Evolutionary conservation across 2,329 filamentous ascomycete species (phyloP).

Genomic region (Monilinia fructigena): DNA sequence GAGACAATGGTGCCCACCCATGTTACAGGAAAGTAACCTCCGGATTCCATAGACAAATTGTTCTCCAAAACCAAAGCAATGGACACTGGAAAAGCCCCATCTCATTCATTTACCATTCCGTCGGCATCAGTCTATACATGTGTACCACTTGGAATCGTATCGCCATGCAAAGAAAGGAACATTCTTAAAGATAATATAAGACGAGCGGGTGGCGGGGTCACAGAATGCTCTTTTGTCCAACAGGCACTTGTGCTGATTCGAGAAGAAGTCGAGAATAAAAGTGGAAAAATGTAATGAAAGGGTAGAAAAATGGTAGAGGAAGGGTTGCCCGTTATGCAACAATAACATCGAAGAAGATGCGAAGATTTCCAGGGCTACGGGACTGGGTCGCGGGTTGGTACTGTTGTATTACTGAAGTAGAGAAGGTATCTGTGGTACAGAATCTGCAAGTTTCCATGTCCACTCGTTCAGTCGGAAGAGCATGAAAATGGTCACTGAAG

Average conservation of each 20-base stretch:
- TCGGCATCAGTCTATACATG: slow-evolving; percentile 11
- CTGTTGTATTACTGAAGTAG: slow-evolving; percentile 9
- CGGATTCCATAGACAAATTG: neutral
- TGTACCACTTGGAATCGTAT: slow-evolving; percentile 16
- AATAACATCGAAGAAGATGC: slow-evolving; percentile 7
- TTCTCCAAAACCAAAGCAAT: neutral
- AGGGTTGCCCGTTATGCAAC: slow-evolving; percentile 14
- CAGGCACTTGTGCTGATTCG: slow-evolving; percentile 8
- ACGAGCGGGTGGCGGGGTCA: slow-evolving; percentile 2
- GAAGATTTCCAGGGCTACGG: slow-evolving; percentile 21
- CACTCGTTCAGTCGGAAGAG: slow-evolving; percentile 9
- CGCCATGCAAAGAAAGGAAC: slow-evolving; percentile 8
- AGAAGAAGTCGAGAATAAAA: slow-evolving; percentile 7
- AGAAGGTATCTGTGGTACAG: slow-evolving; percentile 12
- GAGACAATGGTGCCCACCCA: slow-evolving; percentile 9
- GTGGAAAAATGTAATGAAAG: neutral
- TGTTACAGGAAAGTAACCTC: slow-evolving; percentile 1
- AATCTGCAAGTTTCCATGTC: slow-evolving; percentile 15
- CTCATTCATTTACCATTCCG: slow-evolving; percentile 16
- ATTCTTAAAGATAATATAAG: neutral
- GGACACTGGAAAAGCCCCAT: slow-evolving; percentile 5
- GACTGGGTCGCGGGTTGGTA: slow-evolving; percentile 17
- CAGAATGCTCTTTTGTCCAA: neutral
- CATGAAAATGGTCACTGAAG: slow-evolving; percentile 7
- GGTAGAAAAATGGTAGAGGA: neutral